Percentiles rank a stretch among this genome's conserved stretches.
These are phyloP conservation scores for Isatis tinctoria DNA, from an alignment of 345 rosid genomes.

Conservation along the genomic window DNA sequence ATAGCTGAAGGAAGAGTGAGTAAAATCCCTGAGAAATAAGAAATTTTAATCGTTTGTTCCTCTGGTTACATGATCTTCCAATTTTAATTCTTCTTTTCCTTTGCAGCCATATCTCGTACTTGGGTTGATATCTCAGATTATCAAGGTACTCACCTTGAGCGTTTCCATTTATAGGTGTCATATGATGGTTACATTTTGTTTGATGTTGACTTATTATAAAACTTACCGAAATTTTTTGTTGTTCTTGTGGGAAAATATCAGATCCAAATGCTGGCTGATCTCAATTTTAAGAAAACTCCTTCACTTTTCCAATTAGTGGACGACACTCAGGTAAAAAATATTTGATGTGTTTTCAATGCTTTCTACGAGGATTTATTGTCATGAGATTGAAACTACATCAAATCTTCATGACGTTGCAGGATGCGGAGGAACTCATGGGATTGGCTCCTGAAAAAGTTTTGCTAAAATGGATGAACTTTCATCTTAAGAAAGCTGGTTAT, in stretches of 20 bases:
- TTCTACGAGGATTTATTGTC: not conserved
- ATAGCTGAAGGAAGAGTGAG: conserved; percentile 94
- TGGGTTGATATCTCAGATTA: conserved; percentile 93
- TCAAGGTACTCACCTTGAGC: conserved; percentile 56
- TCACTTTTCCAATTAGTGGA: conserved; percentile 84
- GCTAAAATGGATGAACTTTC: conserved; percentile 98
- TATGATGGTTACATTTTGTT: conserved; percentile 2
- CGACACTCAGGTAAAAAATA: conserved; percentile 56
- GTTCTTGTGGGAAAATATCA: conserved; percentile 32
- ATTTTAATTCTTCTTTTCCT: not conserved
- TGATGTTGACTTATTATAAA: not conserved
- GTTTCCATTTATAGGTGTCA: not conserved
- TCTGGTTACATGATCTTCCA: conserved; percentile 12
- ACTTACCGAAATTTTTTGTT: conserved; percentile 25
- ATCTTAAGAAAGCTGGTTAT: conserved; percentile 92
- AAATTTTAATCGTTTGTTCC: not conserved
- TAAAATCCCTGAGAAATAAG: not conserved
- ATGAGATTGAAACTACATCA: conserved; percentile 4
- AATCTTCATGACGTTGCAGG: conserved; percentile 44
- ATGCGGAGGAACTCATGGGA: conserved; percentile 90
- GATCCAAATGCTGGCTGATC: conserved; percentile 95
- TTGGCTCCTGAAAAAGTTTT: conserved; percentile 93
- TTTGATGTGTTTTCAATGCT: not conserved
- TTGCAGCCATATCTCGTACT: conserved; percentile 90
- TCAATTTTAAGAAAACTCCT: conserved; percentile 93